These are phyloP conservation scores for Alternaria triticimaculans DNA, from an alignment of 2,329 filamentous ascomycete genomes.

Conservation along the genomic window DNA sequence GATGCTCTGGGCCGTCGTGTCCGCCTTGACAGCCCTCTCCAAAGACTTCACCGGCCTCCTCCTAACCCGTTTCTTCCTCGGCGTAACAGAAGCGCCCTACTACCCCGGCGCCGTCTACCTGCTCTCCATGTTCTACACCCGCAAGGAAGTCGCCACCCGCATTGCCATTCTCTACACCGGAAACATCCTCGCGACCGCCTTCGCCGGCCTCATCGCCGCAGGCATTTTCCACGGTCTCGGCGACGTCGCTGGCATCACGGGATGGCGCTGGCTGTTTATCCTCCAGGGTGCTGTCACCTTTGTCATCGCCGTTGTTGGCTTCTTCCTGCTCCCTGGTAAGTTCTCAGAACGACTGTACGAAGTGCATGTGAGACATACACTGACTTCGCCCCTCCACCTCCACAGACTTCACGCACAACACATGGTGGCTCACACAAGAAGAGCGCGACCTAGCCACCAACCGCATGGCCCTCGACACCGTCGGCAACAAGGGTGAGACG, in stretches of 20 bases:
- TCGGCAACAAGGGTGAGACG: slow-evolving; percentile 54
- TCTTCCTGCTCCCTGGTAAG: slow-evolving; percentile 49
- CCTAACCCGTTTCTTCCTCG: slow-evolving; percentile 52
- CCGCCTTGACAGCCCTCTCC: slow-evolving; percentile 51
- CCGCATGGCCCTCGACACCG: slow-evolving; percentile 56
- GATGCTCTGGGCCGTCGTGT: slow-evolving; percentile 53
- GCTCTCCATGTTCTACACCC: slow-evolving; percentile 48
- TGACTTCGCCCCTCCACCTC: too few species aligned
- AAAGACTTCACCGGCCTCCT: slow-evolving; percentile 54
- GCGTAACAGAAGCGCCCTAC: slow-evolving; percentile 52
- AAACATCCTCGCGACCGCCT: slow-evolving; percentile 49
- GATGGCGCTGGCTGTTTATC: slow-evolving; percentile 42
- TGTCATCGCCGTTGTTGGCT: slow-evolving; percentile 44
- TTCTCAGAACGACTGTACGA: too few species aligned
- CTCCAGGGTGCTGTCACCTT: slow-evolving; percentile 40
- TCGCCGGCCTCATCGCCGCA: slow-evolving; percentile 53
- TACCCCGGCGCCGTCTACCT: slow-evolving; percentile 48
- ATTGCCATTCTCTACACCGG: slow-evolving; percentile 58
- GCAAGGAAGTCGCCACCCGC: slow-evolving; percentile 53
- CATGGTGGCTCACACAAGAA: slow-evolving; percentile 54
- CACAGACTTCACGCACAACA: slow-evolving; percentile 43
- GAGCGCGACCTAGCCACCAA: slow-evolving; percentile 51
- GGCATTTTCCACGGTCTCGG: slow-evolving; percentile 40
- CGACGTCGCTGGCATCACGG: slow-evolving; percentile 27
- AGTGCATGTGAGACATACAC: too few species aligned